Base-by-base conservation (phyloP, 306 rosid species). In the Coriaria nepalensis region DNA sequence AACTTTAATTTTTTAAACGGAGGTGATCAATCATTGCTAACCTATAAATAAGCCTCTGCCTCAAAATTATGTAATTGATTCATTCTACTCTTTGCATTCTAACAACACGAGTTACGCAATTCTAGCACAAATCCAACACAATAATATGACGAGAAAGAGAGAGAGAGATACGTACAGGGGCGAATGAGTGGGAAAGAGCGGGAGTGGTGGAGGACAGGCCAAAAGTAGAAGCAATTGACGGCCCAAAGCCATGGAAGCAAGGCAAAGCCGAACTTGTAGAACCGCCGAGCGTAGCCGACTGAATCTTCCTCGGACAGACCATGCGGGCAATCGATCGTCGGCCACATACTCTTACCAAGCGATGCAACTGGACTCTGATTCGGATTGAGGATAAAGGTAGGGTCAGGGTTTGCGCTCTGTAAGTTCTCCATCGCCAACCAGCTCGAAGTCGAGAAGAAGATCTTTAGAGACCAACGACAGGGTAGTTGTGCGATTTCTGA, bases 191-290 rank as follows among this genome's bases (percentile, higher is more conserved):
- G 98, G 73, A 77, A 90, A 11, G 95, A 81, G 52, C 61, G 80
- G 8, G 92, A 49, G 47, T 81, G 74, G 41, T 87, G 87, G 47
- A 90, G 90, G 32, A 76, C 94, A 5, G 98, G 94, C 95, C 95
- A 90, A 72, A 90, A 90, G 83, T 85, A 90, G 74, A 77, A 90
- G 81, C 95, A 90, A 55, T 90, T 90, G 55, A 90, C 70, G 40
- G 93, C 96, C 98, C 98, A 90, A 37, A 90, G 95, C 48, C 71
- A 73, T 10, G 98, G 98, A 37, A 90, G 92, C 44, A 90, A 65
- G 0, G 77, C 75, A 59, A 81, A 90, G 0, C 98, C 98, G 47
- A 78, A 90, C 45, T 73, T 77, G 68, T 75, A 90, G 72, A 90
- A 85, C 29, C 77, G 47, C n/a, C 87, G 68, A 0, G 95, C 87